A percentile compares a stretch with the other conserved stretches of the same genome.
Evolutionary conservation across 257 asterid species (phyloP).

Genomic region (Penstemon davidsonii): DNA sequence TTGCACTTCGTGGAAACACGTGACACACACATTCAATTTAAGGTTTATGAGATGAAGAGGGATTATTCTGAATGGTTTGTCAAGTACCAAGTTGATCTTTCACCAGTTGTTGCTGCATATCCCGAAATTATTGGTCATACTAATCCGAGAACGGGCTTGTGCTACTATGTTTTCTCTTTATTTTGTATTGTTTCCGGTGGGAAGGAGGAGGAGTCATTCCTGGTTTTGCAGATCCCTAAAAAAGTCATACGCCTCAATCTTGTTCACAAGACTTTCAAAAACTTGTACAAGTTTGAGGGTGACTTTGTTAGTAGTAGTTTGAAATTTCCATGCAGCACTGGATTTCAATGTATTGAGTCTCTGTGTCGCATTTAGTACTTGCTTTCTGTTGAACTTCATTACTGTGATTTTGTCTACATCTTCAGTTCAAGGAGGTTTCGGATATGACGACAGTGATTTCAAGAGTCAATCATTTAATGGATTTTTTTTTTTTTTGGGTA

Average conservation of each 20-base stretch:
- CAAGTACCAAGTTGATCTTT: too few relatives aligned
- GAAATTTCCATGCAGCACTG: not conserved
- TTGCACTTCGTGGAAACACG: slow-evolving; percentile 28
- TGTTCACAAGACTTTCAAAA: slow-evolving; percentile 6
- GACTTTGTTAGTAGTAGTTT: not conserved
- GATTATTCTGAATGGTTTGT: slow-evolving; percentile 37
- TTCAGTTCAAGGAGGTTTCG: too few relatives aligned
- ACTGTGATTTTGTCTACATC: too few relatives aligned
- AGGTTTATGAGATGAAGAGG: slow-evolving; percentile 38
- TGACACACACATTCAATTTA: slow-evolving; percentile 3
- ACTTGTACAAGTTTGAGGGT: slow-evolving; percentile 15
- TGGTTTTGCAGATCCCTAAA: slow-evolving; percentile 37
- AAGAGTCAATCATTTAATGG: too few relatives aligned
- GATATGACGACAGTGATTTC: too few relatives aligned
- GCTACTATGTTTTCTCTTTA: not conserved
- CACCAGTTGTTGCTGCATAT: too few relatives aligned
- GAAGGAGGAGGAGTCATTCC: slow-evolving; percentile 15
- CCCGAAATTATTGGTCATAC: too few relatives aligned
- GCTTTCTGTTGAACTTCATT: too few relatives aligned
- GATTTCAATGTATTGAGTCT: slow-evolving; percentile 29
- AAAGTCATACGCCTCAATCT: slow-evolving; percentile 3
- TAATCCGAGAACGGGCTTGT: not conserved
- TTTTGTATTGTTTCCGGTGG: slow-evolving; percentile 19
- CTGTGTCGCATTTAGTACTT: slow-evolving; percentile 18
- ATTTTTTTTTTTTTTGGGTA: too few relatives aligned